Base-by-base conservation (phyloP, 1,284 basidiomycete genomes). In the Sanghuangporus baumii region DNA sequence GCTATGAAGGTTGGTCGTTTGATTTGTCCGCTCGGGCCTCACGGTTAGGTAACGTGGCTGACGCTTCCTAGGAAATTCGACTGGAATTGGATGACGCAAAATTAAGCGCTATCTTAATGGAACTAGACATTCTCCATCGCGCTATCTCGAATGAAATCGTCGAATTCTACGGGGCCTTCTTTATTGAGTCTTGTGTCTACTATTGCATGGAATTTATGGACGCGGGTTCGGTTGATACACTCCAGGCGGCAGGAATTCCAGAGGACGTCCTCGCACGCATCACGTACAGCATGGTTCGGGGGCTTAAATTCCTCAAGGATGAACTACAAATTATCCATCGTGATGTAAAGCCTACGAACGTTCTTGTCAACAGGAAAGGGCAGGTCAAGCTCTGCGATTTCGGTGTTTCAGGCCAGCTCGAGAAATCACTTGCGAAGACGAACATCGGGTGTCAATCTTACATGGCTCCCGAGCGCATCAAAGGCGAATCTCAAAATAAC, bases 181-280 rank as follows among this genome's bases (percentile, higher is more conserved):
- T 98, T 74, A 95, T 98, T 74, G 96, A 99, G 74, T 93, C 91
- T 26, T 99, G 93, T 75, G 96, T 99, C 41, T 98, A 98, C 76
- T 98, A 98, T 76, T 98, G 96, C 77, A 98, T 99, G 95, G 96
- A 99, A 79, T 94, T 90, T 76, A 98, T 99, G 96, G 95, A 99
- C 71, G 94, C 93, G 2, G 94, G 96, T 16, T 92, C 88, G 62
- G 81, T 99, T 55, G 96, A 98, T 74, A 94, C 93, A 66, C 82
- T 98, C 0, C 86, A 85, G 43, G 81, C 80, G 64, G 75, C 77
- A 43, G 85, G 86, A 50, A 86, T 94, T 14, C 93, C 93, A 1
- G 94, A 98, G 74, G 79, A 85, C 51, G 93, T 96, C 1, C 79
- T 99, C n/a, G 88, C 88, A 6, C 81, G 91, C 47, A 93, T 98